A percentile compares a stretch with the other conserved stretches of the same genome.
These are phyloP conservation scores for Epichloe amarillans DNA, from an alignment of 2,329 filamentous ascomycete genomes.

Conservation along the genomic window DNA sequence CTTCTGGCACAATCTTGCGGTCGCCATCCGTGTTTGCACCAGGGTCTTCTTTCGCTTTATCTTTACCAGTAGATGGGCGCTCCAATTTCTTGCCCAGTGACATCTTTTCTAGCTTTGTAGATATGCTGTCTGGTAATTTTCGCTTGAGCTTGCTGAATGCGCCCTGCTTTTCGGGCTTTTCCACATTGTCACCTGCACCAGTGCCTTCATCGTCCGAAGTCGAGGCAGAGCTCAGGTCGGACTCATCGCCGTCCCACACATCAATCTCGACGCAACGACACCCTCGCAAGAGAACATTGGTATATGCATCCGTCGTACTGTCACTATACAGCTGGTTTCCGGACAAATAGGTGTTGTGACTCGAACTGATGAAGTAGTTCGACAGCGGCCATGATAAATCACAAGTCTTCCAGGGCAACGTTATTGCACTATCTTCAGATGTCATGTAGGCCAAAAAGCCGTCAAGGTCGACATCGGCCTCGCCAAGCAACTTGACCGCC, in stretches of 20 bases:
- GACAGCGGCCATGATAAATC: constrained; percentile 66
- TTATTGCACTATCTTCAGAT: constrained; percentile 30
- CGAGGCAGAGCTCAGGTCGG: constrained; percentile 46
- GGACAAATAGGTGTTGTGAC: constrained; percentile 87
- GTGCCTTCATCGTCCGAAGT: constrained; percentile 33
- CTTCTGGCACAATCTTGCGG: constrained; percentile 12
- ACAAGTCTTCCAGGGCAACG: constrained; percentile 25
- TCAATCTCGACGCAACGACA: constrained; percentile 91
- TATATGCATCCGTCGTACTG: constrained; percentile 80
- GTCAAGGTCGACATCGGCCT: constrained; percentile 29
- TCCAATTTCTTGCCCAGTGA: constrained; percentile 30
- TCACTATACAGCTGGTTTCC: constrained; percentile 79
- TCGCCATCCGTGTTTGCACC: constrained; percentile 2
- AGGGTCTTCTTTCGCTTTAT: constrained; percentile 1
- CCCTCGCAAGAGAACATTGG: constrained; percentile 66
- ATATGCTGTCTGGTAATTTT: constrained; percentile 31
- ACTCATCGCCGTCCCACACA: constrained; percentile 84
- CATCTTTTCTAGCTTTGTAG: constrained; percentile 34
- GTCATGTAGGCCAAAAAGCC: constrained; percentile 44
- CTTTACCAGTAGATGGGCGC: constrained; percentile 13
- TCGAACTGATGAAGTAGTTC: constrained; percentile 88
- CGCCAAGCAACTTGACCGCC: constrained; percentile 14
- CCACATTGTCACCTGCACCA: constrained; percentile 26
- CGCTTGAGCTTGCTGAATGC: constrained; percentile 52
- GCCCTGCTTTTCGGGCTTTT: constrained; percentile 40